Conservation (phyloP, 257 asterid species). For the Mitragyna speciosa region DNA sequence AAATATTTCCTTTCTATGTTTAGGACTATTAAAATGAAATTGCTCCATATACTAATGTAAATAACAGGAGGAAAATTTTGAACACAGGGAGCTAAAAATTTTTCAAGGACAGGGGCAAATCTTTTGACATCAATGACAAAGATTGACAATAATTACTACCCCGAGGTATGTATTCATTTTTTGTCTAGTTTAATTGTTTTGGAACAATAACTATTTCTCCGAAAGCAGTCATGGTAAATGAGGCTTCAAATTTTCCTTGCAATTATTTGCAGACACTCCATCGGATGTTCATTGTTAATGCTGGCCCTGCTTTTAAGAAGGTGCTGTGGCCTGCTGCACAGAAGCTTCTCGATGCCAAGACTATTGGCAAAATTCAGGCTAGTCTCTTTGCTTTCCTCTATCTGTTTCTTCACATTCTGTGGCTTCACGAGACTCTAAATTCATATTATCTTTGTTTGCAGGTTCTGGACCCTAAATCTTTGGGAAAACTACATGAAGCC, state of each 20-base stretch:
- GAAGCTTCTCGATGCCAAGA: constrained; percentile 79
- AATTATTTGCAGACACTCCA: constrained; percentile 74
- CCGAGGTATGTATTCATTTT: constrained; percentile 65
- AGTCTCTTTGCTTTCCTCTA: constrained; percentile 11
- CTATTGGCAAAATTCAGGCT: constrained; percentile 78
- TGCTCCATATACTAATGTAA: neutral
- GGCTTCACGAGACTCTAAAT: constrained; percentile 24
- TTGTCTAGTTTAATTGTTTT: constrained; percentile 6
- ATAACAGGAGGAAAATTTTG: constrained; percentile 15
- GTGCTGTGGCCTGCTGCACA: constrained; percentile 97
- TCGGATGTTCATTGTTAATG: constrained; percentile 83
- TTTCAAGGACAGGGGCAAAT: constrained; percentile 67
- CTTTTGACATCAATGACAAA: constrained; percentile 81
- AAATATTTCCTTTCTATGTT: neutral
- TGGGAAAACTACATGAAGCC: constrained; percentile 72
- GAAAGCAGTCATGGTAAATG: neutral
- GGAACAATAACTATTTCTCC: neutral
- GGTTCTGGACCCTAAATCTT: constrained; percentile 80
- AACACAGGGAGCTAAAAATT: constrained; percentile 77
- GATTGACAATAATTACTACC: constrained; percentile 76
- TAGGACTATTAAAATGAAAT: neutral
- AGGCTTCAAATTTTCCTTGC: neutral
- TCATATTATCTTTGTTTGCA: constrained; percentile 28
- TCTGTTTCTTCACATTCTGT: neutral
- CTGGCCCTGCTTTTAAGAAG: constrained; percentile 87